phyloP scores from a whole-genome alignment of 2,329 filamentous ascomycete genomes.

The Ophiostoma australiae region DNA sequence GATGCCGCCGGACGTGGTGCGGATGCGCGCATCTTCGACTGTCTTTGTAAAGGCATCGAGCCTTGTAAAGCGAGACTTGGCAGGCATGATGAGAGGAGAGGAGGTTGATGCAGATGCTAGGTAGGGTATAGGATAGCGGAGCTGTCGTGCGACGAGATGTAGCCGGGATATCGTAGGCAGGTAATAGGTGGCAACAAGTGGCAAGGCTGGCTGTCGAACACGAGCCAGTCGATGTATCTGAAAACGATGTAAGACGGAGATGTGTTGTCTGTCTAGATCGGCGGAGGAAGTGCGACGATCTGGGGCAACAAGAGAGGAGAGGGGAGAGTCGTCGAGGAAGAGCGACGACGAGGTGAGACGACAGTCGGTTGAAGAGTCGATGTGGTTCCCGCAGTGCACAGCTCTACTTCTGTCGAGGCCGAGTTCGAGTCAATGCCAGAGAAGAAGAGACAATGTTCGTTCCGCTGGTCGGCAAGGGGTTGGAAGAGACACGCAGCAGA shows the following conservation, averaged over 20 bases:
- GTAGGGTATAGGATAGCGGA: not conserved
- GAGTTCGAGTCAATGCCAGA: not conserved
- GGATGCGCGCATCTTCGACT: slow-evolving; percentile 93
- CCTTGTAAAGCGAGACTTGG: slow-evolving; percentile 90
- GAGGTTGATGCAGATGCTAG: not conserved
- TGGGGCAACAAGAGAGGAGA: not conserved
- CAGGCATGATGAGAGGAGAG: slow-evolving; percentile 56
- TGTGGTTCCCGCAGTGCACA: not conserved
- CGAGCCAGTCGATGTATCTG: slow-evolving; percentile 2
- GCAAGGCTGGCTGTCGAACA: not conserved
- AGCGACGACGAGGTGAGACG: not conserved
- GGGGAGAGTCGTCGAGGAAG: not conserved
- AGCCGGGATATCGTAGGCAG: not conserved
- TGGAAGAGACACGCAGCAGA: slow-evolving; percentile 6
- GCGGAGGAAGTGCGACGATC: not conserved
- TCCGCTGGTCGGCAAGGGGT: slow-evolving; percentile 10
- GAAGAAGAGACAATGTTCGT: not conserved
- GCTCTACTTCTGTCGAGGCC: not conserved
- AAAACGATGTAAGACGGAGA: not conserved
- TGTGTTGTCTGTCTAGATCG: not conserved
- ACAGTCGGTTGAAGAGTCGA: not conserved
- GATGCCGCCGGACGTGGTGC: slow-evolving; percentile 91
- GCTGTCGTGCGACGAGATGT: not conserved
- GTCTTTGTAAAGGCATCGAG: slow-evolving; percentile 99
- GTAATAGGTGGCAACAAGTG: not conserved